These are phyloP conservation scores for Paradendryphiella salina DNA, from an alignment of 2,329 filamentous ascomycete species.

Conservation along the genomic window DNA sequence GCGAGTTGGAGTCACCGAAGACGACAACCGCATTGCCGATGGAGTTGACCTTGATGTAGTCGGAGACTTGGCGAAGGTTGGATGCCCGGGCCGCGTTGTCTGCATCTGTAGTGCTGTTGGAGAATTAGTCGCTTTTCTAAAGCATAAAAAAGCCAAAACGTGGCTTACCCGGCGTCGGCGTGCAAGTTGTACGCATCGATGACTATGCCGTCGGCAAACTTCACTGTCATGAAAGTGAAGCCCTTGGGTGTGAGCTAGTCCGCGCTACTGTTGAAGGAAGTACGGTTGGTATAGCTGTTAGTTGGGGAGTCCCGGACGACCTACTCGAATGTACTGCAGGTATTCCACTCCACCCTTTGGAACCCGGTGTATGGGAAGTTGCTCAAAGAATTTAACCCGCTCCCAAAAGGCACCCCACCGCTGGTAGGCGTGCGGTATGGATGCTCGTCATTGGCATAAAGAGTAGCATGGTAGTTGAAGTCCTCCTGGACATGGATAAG, in stretches of 20 bases:
- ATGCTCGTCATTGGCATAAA: slow-evolving; percentile 65
- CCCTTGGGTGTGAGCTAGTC: slow-evolving; percentile 72
- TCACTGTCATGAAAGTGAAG: slow-evolving; percentile 67
- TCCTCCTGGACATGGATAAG: slow-evolving; percentile 70
- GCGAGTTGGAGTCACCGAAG: slow-evolving; percentile 67
- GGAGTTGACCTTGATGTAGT: slow-evolving; percentile 61
- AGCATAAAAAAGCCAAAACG: too few species aligned
- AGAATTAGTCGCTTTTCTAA: background rate
- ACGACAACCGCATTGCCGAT: slow-evolving; percentile 65
- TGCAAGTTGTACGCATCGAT: slow-evolving; percentile 70
- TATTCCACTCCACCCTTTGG: slow-evolving; percentile 61
- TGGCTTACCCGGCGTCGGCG: slow-evolving; percentile 61
- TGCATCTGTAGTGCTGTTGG: slow-evolving; percentile 48
- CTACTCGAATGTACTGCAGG: slow-evolving; percentile 55
- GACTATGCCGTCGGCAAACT: slow-evolving; percentile 58
- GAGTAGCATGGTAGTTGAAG: slow-evolving; percentile 66
- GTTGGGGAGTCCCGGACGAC: background rate
- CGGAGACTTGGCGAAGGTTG: slow-evolving; percentile 63
- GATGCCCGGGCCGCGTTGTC: slow-evolving; percentile 61
- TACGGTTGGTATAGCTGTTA: background rate
- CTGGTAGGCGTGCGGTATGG: slow-evolving; percentile 65
- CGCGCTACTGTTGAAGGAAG: slow-evolving; percentile 44
- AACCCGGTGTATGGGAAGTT: slow-evolving; percentile 62
- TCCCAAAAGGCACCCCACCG: slow-evolving; percentile 66
- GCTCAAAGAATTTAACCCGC: slow-evolving; percentile 66